Conservation (phyloP, 192 early-diverging fungal species). For the Chytriomyces hyalinus region DNA sequence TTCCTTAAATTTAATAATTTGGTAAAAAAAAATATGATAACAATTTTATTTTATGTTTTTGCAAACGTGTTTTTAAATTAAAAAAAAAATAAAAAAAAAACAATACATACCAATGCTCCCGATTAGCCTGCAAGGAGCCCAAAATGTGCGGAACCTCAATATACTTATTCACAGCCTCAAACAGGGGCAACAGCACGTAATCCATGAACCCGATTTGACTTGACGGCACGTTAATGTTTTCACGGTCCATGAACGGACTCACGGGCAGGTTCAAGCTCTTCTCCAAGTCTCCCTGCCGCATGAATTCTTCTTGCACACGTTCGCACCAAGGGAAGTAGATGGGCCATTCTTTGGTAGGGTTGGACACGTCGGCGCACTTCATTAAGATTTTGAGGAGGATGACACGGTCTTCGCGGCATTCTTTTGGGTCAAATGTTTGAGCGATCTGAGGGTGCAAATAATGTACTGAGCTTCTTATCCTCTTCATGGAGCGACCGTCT, state of each 20-base stretch:
- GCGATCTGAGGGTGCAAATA: conserved; percentile 29
- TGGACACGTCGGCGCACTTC: conserved; percentile 64
- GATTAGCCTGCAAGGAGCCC: conserved; percentile 36
- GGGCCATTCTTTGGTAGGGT: conserved; percentile 53
- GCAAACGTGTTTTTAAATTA: too few species aligned
- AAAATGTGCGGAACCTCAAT: conserved; percentile 42
- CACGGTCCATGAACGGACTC: conserved; percentile 57
- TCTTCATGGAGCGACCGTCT: not conserved
- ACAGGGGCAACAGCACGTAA: conserved; percentile 51
- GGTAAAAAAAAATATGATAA: too few species aligned
- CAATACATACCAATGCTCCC: conserved; percentile 50
- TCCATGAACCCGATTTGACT: conserved; percentile 61
- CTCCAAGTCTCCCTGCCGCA: conserved; percentile 58
- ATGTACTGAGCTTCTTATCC: not conserved
- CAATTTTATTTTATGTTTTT: too few species aligned
- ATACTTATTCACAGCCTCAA: conserved; percentile 47
- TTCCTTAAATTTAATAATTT: too few species aligned
- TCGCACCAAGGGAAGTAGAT: conserved; percentile 52
- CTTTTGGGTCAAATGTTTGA: conserved; percentile 47
- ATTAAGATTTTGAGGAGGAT: conserved; percentile 59
- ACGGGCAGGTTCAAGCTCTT: conserved; percentile 52
- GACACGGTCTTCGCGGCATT: conserved; percentile 50
- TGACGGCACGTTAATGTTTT: conserved; percentile 52
- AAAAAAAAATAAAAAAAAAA: not conserved
- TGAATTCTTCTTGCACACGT: conserved; percentile 55